phyloP scores from a whole-genome alignment of 2,329 filamentous ascomycete genomes.

The Ophiostoma populinum region DNA sequence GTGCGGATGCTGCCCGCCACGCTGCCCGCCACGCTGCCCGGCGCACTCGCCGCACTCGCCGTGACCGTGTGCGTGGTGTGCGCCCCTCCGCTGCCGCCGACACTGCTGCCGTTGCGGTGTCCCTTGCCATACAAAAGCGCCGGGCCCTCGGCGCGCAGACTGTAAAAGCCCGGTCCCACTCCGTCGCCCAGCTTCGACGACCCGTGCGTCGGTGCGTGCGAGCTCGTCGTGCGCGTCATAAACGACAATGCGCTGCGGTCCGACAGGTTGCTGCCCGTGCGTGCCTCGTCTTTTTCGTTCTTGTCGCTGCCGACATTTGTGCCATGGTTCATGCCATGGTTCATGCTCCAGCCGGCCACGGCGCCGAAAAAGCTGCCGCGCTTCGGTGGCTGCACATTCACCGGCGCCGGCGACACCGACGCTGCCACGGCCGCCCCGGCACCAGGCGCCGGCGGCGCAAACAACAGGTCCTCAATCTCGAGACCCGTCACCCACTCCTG shows the following conservation, averaged over 20 bases:
- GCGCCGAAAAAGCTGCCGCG: slow-evolving; percentile 7
- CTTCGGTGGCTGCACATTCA: too few relatives aligned
- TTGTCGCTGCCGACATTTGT: slow-evolving; percentile 1
- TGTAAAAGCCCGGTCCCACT: slow-evolving; percentile 32
- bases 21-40: neutral
- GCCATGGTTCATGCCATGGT: slow-evolving; percentile 2
- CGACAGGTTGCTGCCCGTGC: slow-evolving; percentile 39
- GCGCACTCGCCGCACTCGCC: neutral
- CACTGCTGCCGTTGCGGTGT: slow-evolving; percentile 12
- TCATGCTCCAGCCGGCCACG: neutral
- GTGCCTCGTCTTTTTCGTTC: slow-evolving; percentile 29
- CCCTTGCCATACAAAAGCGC: slow-evolving; percentile 21
- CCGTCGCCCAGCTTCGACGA: too few relatives aligned
- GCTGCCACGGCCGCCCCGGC: slow-evolving; percentile 5
- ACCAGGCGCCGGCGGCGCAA: slow-evolving; percentile 19
- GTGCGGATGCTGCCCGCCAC: neutral
- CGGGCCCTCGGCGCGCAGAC: slow-evolving; percentile 36
- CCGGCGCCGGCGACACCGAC: slow-evolving; percentile 3
- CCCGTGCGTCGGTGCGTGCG: slow-evolving; percentile 32
- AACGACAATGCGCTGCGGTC: slow-evolving; percentile 31
- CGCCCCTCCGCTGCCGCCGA: neutral
- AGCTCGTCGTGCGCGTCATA: slow-evolving; percentile 8
- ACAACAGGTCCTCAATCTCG: slow-evolving; percentile 34
- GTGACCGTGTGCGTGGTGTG: too few relatives aligned
- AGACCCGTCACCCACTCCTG: slow-evolving; percentile 40